Evolutionary conservation across 805 yeast species (phyloP).

Genomic region (Blastobotrys chiropterorum): DNA sequence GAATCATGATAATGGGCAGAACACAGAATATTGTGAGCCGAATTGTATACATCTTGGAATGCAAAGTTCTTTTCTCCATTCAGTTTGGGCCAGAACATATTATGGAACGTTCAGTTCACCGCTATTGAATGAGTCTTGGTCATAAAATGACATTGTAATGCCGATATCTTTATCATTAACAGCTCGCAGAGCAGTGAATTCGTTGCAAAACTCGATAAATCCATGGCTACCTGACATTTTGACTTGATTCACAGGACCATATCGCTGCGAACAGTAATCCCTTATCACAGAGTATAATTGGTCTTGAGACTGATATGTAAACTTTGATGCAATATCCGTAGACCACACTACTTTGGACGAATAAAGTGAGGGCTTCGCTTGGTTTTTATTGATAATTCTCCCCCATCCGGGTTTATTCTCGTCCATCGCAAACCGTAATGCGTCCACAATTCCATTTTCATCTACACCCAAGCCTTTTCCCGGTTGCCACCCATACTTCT

Average conservation of each 20-base stretch:
- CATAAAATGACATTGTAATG: not conserved
- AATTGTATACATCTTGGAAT: no score
- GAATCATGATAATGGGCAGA: no score
- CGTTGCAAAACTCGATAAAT: constrained; percentile 3
- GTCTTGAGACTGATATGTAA: no score
- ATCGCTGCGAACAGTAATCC: constrained; percentile 1
- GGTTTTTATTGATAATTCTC: constrained; percentile 8
- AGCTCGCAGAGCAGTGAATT: not conserved
- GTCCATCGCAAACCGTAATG: constrained; percentile 7
- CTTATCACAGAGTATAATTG: not conserved
- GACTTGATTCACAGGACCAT: constrained; percentile 3
- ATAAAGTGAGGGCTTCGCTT: not conserved
- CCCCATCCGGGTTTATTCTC: constrained; percentile 15
- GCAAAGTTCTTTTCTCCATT: no score
- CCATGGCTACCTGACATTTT: not conserved
- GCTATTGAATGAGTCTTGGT: not conserved
- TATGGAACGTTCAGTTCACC: not conserved
- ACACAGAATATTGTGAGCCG: no score
- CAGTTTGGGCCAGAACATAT: no score
- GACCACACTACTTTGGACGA: not conserved
- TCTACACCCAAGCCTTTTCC: constrained; percentile 16
- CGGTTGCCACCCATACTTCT: constrained; percentile 19
- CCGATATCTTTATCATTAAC: not conserved
- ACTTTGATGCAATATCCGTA: no score
- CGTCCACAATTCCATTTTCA: constrained; percentile 10